Conservation (phyloP, 306 rosid species). For the Sphenostylis stenocarpa region DNA sequence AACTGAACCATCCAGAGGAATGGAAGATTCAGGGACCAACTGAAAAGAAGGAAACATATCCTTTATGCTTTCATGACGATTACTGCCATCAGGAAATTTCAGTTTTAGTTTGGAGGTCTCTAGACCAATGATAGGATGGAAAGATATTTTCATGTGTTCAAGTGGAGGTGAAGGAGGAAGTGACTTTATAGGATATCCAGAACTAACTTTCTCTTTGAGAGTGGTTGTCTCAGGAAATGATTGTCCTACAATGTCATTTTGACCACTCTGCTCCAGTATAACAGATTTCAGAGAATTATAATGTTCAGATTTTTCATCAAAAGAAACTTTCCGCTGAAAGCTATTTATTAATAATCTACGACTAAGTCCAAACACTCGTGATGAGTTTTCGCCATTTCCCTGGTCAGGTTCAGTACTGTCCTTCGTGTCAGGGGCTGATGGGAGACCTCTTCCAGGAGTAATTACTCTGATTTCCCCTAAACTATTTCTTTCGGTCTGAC, state of each 20-base stretch:
- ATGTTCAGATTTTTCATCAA: conserved; percentile 50
- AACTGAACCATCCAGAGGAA: conserved; percentile 58
- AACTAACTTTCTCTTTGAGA: conserved; percentile 45
- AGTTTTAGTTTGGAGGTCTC: conserved; percentile 75
- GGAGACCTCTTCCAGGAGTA: conserved; percentile 44
- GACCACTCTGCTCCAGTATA: conserved; percentile 50
- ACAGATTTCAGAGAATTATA: conserved; percentile 47
- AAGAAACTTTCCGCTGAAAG: conserved; percentile 57
- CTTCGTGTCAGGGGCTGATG: conserved; percentile 41
- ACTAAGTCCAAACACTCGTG: conserved; percentile 67
- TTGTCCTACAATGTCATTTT: conserved; percentile 32
- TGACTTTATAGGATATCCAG: conserved; percentile 49
- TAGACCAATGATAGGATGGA: conserved; percentile 63
- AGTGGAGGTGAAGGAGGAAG: conserved; percentile 93
- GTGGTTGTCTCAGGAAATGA: conserved; percentile 40
- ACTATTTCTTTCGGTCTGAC: conserved; percentile 33
- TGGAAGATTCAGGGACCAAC: conserved; percentile 73
- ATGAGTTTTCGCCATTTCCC: conserved; percentile 53
- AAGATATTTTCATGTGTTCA: conserved; percentile 92
- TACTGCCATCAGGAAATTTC: conserved; percentile 74
- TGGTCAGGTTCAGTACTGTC: conserved; percentile 38
- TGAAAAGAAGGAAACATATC: conserved; percentile 85
- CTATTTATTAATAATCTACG: conserved; percentile 73
- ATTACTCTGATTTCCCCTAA: conserved; percentile 29
- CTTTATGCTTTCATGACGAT: conserved; percentile 54